Evolutionary conservation across 1,139 yeast species (phyloP).

Genomic region (Spencermartinsiella ligniputridi): DNA sequence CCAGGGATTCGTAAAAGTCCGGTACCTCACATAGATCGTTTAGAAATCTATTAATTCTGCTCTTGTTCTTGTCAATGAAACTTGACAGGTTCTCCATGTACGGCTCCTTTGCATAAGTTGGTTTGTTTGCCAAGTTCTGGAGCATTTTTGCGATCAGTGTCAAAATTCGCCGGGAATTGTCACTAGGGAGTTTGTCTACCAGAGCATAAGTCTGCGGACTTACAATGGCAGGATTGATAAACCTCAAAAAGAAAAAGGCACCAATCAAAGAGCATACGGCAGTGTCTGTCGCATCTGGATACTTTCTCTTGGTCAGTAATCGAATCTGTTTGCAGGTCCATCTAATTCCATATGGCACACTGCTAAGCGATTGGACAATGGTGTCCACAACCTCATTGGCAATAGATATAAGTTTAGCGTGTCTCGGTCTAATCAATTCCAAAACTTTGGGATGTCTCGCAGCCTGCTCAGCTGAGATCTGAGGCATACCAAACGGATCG

Average conservation of each 20-base stretch:
- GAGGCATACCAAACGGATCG: constrained; percentile 24
- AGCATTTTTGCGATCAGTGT: constrained; percentile 80
- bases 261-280: constrained; percentile 63
- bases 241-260: constrained; percentile 78
- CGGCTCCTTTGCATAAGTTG: constrained; percentile 39
- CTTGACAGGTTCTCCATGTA: constrained; percentile 33
- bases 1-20: constrained; percentile 40
- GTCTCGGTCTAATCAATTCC: constrained; percentile 32
- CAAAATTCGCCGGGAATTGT: constrained; percentile 61
- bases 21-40: constrained; percentile 40
- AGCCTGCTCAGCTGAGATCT: constrained; percentile 33
- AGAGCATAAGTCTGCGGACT: constrained; percentile 71
- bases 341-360: constrained; percentile 69
- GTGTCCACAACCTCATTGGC: constrained; percentile 57
- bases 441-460: constrained; percentile 31
- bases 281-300: constrained; percentile 53
- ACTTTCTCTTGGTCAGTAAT: constrained; percentile 55
- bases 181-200: constrained; percentile 35
- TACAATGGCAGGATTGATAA: constrained; percentile 87
- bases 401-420: constrained; percentile 39
- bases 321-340: constrained; percentile 72
- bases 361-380: constrained; percentile 51
- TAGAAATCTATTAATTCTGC: constrained; percentile 33
- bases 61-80: constrained; percentile 33
- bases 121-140: constrained; percentile 77